A percentile compares a stretch with the other conserved stretches of the same genome.
Evolutionary conservation across 1,284 basidiomycete species (phyloP).

Genomic region (Vanrija sp.): DNA sequence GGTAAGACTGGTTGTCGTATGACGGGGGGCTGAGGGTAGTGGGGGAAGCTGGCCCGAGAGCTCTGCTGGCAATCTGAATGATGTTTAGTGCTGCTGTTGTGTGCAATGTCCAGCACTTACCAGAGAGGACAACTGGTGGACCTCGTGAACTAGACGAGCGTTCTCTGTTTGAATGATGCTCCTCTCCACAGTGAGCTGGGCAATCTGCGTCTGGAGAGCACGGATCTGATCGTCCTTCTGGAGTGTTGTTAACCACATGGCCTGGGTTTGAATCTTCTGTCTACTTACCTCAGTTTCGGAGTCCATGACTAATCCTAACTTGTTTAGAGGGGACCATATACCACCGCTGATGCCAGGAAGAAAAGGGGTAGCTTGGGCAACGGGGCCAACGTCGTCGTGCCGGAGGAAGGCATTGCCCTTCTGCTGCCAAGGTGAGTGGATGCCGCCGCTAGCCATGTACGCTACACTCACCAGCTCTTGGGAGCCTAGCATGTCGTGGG

Average conservation of each 20-base stretch:
- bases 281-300: neutral
- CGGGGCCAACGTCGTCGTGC: neutral
- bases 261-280: too few species aligned
- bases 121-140: constrained; percentile 12
- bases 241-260: too few species aligned
- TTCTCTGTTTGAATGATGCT: constrained; percentile 16
- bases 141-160: constrained; percentile 8
- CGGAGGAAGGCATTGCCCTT: neutral
- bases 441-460: too few species aligned
- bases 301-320: neutral
- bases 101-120: neutral
- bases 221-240: constrained; percentile 18
- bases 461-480: too few species aligned
- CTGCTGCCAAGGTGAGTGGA: too few species aligned
- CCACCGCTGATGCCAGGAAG: constrained; percentile 17
- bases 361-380: constrained; percentile 14
- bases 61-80: too few species aligned
- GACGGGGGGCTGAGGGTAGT: neutral
- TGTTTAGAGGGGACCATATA: constrained; percentile 11
- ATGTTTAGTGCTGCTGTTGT: too few species aligned
- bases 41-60: neutral
- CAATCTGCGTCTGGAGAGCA: constrained; percentile 16
- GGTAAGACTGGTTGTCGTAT: neutral
- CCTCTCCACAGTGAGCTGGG: constrained; percentile 31
- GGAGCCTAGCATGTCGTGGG: too few species aligned